These are phyloP conservation scores for Blastomyces percursus DNA, from an alignment of 2,329 filamentous ascomycete genomes.

Conservation along the genomic window DNA sequence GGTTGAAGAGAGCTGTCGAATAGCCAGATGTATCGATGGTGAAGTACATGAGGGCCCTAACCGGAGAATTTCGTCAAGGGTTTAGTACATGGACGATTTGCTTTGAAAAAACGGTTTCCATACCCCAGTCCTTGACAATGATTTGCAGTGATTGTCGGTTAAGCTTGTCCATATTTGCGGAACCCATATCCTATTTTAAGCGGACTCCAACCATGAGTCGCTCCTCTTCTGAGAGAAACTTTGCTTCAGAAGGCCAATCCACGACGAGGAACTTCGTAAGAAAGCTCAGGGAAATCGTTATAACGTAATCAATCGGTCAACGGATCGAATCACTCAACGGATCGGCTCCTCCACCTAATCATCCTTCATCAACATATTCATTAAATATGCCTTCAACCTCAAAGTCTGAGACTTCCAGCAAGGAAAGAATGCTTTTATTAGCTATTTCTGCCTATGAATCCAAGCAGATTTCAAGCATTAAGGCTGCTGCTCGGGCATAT, in stretches of 20 bases:
- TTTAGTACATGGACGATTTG: neutral
- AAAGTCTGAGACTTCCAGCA: no score
- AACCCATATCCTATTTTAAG: conserved; percentile 33
- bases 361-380: no score
- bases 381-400: no score
- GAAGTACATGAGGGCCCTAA: conserved; percentile 49
- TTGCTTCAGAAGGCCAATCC: conserved; percentile 36
- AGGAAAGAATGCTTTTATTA: no score
- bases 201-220: conserved; percentile 34
- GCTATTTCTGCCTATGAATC: no score
- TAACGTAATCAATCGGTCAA: no score
- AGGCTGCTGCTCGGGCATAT: no score
- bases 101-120: conserved; percentile 10
- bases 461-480: no score
- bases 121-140: conserved; percentile 37
- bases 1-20: conserved; percentile 32
- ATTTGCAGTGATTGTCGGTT: conserved; percentile 39
- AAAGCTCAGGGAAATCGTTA: conserved; percentile 38
- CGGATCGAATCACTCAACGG: no score
- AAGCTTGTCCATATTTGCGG: conserved; percentile 43
- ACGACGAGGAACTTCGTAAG: conserved; percentile 41
- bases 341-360: no score
- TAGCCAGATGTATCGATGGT: conserved; percentile 45
- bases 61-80: conserved; percentile 15
- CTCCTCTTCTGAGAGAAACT: conserved; percentile 39